phyloP scores from a whole-genome alignment of 2,329 filamentous ascomycete species.

The Aureobasidium sp. region DNA sequence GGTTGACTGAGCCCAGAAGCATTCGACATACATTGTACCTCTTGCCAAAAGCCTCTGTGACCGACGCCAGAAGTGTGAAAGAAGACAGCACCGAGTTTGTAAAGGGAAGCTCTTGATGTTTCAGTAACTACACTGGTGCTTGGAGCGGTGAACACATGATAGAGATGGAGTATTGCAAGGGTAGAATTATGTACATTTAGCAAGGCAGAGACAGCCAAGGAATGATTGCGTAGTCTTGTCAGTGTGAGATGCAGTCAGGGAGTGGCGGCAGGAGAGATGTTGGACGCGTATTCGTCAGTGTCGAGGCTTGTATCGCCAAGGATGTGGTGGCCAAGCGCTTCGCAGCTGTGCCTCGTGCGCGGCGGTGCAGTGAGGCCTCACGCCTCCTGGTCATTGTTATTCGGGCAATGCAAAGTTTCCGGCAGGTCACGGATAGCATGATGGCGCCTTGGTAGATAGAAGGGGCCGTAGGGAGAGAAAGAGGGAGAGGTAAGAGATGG shows the following conservation, averaged over 20 bases:
- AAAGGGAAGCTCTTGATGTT: not conserved
- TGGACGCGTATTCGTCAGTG: not conserved
- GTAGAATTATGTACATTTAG: too few species aligned
- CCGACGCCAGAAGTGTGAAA: not conserved
- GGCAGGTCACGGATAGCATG: not conserved
- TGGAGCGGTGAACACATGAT: not conserved
- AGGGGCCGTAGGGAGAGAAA: not conserved
- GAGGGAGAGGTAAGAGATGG: not conserved
- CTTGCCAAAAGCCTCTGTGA: not conserved
- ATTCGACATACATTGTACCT: too few species aligned
- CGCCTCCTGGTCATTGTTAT: not conserved
- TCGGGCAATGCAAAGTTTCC: not conserved
- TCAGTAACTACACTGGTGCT: not conserved
- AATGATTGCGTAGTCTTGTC: constrained; percentile 8
- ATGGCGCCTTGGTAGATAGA: not conserved
- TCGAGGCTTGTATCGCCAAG: not conserved
- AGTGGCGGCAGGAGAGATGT: not conserved
- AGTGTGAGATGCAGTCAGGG: not conserved
- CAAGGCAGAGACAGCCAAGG: not conserved
- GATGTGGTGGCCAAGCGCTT: not conserved
- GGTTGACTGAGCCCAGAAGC: not conserved
- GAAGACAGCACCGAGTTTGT: not conserved
- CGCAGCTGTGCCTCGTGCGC: not conserved
- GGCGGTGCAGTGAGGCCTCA: not conserved
- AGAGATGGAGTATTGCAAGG: not conserved